These are phyloP conservation scores for Lathyrus aphaca DNA, from an alignment of 306 rosid species.

Conservation along the genomic window DNA sequence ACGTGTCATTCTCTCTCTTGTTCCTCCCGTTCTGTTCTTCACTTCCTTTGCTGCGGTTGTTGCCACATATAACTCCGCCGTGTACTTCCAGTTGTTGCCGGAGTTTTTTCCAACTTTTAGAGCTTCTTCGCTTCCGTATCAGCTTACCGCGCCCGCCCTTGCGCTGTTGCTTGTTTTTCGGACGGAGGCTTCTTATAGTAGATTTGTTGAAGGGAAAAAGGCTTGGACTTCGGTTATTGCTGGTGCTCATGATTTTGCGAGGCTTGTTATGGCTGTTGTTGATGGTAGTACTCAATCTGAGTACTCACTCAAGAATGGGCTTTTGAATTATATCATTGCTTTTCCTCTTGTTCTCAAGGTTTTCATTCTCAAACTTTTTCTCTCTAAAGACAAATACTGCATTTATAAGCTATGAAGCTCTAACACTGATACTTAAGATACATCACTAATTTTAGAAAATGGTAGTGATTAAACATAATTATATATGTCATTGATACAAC, in stretches of 20 bases:
- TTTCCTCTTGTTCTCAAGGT: slow-evolving; percentile 57
- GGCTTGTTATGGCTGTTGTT: slow-evolving; percentile 56
- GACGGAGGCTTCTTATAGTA: slow-evolving; percentile 84
- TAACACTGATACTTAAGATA: too few relatives aligned
- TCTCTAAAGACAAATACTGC: too few relatives aligned
- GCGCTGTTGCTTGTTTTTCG: slow-evolving; percentile 83
- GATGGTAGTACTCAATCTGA: slow-evolving; percentile 34
- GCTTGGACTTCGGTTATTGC: slow-evolving; percentile 78
- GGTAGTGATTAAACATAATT: too few relatives aligned
- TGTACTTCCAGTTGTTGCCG: slow-evolving; percentile 53
- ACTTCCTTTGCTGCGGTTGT: slow-evolving; percentile 64
- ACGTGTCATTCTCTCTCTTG: slow-evolving; percentile 71
- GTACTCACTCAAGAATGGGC: slow-evolving; percentile 60
- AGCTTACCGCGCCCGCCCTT: slow-evolving; percentile 86
- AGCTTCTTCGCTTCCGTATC: slow-evolving; percentile 76
- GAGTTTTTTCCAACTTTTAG: slow-evolving; percentile 58
- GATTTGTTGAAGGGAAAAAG: slow-evolving; percentile 84
- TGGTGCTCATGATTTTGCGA: slow-evolving; percentile 67
- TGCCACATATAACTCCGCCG: slow-evolving; percentile 68
- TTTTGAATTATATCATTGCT: slow-evolving; percentile 73
- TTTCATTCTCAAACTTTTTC: not conserved
- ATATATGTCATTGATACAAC: too few relatives aligned
- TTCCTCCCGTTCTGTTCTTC: slow-evolving; percentile 75
- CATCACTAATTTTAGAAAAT: too few relatives aligned
- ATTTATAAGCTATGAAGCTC: too few relatives aligned